Percentiles rank a stretch among this genome's conserved stretches.
phyloP scores from a whole-genome alignment of 1,284 basidiomycete genomes.

The Phenoliferia sp. region DNA sequence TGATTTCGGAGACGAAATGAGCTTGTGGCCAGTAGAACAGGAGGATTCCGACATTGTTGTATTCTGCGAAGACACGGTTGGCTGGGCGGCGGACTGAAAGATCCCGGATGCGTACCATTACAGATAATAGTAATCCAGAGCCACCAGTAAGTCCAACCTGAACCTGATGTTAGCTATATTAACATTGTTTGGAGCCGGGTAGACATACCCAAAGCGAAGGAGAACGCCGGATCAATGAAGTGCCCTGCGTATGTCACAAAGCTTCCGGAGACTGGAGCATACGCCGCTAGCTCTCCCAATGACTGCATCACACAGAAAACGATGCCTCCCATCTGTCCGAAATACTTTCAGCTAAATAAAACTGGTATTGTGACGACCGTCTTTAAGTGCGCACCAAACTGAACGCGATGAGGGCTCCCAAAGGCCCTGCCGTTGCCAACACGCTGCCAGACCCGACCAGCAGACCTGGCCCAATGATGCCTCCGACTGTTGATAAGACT shows the following conservation, averaged over 20 bases:
- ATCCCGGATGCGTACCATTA: background rate
- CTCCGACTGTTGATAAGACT: background rate
- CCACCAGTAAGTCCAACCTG: conserved; percentile 5
- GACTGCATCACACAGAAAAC: conserved; percentile 31
- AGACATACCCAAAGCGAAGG: conserved; percentile 36
- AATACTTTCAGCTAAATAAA: background rate
- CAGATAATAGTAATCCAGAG: conserved; percentile 1
- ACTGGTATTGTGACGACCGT: background rate
- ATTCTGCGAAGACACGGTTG: background rate
- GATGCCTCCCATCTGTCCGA: background rate
- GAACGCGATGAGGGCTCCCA: conserved; percentile 60
- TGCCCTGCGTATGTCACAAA: conserved; percentile 37
- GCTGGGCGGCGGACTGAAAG: background rate
- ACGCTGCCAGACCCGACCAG: conserved; percentile 71
- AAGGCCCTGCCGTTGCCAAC: conserved; percentile 49
- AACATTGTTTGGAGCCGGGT: background rate
- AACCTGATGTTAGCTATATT: too few species aligned
- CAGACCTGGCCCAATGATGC: conserved; percentile 40
- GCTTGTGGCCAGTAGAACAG: conserved; percentile 6
- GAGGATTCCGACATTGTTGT: conserved; percentile 1
- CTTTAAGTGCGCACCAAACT: conserved; percentile 50
- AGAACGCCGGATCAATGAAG: conserved; percentile 37
- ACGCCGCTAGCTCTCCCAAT: conserved; percentile 37
- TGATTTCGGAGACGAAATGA: background rate
- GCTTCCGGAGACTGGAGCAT: conserved; percentile 37